A percentile compares a stretch with the other conserved stretches of the same genome.
Conservation (phyloP, 805 yeast genomes). For the Lipomyces spencermartinsiae region DNA sequence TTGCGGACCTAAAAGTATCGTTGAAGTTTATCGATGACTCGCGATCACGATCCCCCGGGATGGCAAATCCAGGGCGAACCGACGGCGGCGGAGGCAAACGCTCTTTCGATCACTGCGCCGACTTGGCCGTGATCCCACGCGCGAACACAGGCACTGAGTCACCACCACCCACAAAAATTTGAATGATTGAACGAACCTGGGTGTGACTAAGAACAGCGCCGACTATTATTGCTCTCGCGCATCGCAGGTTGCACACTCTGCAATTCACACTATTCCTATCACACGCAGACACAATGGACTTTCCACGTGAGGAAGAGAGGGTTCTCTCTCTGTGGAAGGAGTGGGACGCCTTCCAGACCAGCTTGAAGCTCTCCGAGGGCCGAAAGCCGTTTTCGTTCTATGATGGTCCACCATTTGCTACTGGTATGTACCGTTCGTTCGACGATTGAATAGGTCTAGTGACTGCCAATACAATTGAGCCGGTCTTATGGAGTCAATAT, state of each 20-base stretch:
- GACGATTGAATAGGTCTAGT: not conserved
- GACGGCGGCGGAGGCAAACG: not conserved
- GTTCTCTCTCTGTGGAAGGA: slow-evolving; percentile 84
- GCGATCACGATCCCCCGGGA: not conserved
- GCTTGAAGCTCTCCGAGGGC: slow-evolving; percentile 81
- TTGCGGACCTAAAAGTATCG: not conserved
- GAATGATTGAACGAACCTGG: not conserved
- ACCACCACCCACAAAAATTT: not conserved
- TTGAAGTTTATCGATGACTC: not conserved
- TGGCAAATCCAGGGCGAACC: not conserved
- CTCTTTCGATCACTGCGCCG: not conserved
- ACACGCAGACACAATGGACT: slow-evolving; percentile 51
- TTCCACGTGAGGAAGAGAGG: slow-evolving; percentile 89
- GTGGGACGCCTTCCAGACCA: slow-evolving; percentile 90
- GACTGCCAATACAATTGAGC: not conserved
- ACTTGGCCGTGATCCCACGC: not conserved
- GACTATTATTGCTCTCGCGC: not conserved
- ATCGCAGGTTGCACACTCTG: not conserved
- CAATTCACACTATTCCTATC: not conserved
- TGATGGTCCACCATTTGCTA: slow-evolving; percentile 99
- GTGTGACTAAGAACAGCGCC: no score
- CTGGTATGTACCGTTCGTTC: slow-evolving; percentile 46
- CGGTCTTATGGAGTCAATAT: not conserved
- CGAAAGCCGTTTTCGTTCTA: slow-evolving; percentile 89
- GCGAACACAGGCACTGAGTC: not conserved